Evolutionary conservation across 352 stramenopile genomes (phyloP), one percentile per base, ranked within the genome.

Genomic region (Globisporangium parvum): DNA sequence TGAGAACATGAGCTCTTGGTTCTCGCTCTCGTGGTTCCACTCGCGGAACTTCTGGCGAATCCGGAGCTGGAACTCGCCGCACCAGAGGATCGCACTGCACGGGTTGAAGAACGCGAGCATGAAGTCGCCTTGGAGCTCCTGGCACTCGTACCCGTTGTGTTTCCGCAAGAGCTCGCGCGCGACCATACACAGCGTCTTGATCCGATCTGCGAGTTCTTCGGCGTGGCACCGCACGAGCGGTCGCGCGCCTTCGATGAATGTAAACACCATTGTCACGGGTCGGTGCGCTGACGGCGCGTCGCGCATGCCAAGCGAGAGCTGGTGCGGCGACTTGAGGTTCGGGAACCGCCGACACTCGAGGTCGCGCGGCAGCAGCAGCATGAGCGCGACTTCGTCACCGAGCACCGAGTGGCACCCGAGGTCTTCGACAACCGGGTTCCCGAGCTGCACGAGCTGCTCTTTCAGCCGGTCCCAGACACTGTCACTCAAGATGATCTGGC

Each of bases 101-200:
- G 83, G 80, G n/a, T 87, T 87, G 65, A 92, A 92, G 37, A 95
- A 95, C 39, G 85, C 85, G 47, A 95, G 62, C 85, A 95, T 95
- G 44, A 95, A 95, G 57, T 95, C 85, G 45, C 85, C 85, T 60
- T 93, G 83, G 24, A 93, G 66, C 59, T 95, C 85, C 57, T 95
- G 85, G 40, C 85, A 95, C 55, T 95, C 85, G 66, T 95, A 95
- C 11, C 85, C 85, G 60, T 93, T 88, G 63, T 93, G 77, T 53
- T 87, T 86, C 40, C 81, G 61, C 41, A 95, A 53, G 20, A 95
- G 45, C 57, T 91, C 70, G 6, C 85, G 77, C 20, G 85, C 84
- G 2, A 93, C 69, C 51, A 81, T 80, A 66, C 85, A 94, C 39
- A 94, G 71, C 18, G 67, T 85, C 65, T 95, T 95, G 51, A 95